These are phyloP conservation scores for Onygenales sp. DNA, from an alignment of 2,329 filamentous ascomycete species.

Conservation along the genomic window DNA sequence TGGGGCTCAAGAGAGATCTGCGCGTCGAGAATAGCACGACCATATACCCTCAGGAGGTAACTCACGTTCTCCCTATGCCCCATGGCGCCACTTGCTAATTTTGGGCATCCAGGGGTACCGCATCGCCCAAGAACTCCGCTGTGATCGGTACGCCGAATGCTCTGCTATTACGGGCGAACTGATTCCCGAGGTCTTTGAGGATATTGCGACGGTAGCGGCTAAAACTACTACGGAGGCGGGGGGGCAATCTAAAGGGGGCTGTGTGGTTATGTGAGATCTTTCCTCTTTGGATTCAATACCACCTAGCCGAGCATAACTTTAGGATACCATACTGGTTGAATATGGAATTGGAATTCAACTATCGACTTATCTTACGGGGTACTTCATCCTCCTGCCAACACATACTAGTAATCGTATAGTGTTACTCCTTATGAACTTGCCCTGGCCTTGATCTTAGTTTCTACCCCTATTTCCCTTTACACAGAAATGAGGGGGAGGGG, in stretches of 20 bases:
- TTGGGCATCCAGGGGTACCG: slow-evolving; percentile 38
- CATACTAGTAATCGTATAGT: too few relatives aligned
- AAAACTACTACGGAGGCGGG: slow-evolving; percentile 30
- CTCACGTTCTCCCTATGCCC: neutral
- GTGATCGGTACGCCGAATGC: slow-evolving; percentile 55
- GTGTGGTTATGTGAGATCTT: slow-evolving; percentile 29
- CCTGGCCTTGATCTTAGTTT: too few relatives aligned
- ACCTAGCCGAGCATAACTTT: too few relatives aligned
- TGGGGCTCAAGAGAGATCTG: slow-evolving; percentile 51
- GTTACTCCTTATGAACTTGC: too few relatives aligned
- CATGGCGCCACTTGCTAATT: slow-evolving; percentile 19
- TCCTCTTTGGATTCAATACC: neutral
- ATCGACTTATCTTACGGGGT: too few relatives aligned
- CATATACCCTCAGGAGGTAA: slow-evolving; percentile 34
- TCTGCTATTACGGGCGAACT: slow-evolving; percentile 53
- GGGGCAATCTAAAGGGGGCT: slow-evolving; percentile 37
- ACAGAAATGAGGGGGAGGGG: too few relatives aligned
- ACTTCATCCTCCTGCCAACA: too few relatives aligned
- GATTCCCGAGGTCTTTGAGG: slow-evolving; percentile 50
- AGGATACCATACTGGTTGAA: too few relatives aligned
- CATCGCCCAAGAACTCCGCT: slow-evolving; percentile 51
- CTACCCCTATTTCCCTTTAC: too few relatives aligned
- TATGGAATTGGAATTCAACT: too few relatives aligned
- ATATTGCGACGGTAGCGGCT: slow-evolving; percentile 48
- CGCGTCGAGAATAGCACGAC: slow-evolving; percentile 36